Evolutionary conservation across 2,329 filamentous ascomycete species (phyloP).

Genomic region (Hypoxylon sp.): DNA sequence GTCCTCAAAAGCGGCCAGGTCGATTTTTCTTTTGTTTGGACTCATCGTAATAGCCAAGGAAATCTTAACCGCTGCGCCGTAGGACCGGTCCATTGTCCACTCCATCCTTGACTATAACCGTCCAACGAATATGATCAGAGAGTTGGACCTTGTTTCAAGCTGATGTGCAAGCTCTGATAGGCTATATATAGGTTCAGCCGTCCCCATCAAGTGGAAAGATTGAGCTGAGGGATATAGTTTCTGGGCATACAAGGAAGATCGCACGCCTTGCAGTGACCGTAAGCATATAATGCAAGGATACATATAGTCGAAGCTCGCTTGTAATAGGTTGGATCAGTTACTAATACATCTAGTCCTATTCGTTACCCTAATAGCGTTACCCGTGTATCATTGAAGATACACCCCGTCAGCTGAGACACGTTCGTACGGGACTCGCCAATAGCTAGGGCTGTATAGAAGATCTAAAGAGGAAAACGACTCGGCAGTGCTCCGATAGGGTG

Average conservation of each 20-base stretch:
- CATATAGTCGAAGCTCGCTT: background rate
- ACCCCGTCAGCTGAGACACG: constrained; percentile 9
- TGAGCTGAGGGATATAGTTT: background rate
- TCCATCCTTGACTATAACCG: background rate
- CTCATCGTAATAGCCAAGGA: background rate
- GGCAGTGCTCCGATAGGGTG: constrained; percentile 12
- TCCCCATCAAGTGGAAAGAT: background rate
- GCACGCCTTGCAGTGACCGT: constrained; percentile 2
- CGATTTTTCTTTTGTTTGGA: constrained; percentile 3
- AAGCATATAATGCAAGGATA: constrained; percentile 2
- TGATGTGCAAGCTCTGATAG: background rate
- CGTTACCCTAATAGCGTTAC: background rate
- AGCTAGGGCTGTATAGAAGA: background rate
- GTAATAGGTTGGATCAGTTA: background rate
- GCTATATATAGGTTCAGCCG: background rate
- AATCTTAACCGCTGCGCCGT: background rate
- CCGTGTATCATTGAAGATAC: background rate
- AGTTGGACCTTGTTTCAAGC: background rate
- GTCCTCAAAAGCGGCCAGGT: background rate
- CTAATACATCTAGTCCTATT: background rate
- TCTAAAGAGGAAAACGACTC: constrained; percentile 6
- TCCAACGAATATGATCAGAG: background rate
- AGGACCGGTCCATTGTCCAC: background rate
- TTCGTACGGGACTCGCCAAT: constrained; percentile 15
- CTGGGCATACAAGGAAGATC: constrained; percentile 2